Base-by-base conservation (phyloP, 208 protist species). In the Trypanosoma melophagium region DNA sequence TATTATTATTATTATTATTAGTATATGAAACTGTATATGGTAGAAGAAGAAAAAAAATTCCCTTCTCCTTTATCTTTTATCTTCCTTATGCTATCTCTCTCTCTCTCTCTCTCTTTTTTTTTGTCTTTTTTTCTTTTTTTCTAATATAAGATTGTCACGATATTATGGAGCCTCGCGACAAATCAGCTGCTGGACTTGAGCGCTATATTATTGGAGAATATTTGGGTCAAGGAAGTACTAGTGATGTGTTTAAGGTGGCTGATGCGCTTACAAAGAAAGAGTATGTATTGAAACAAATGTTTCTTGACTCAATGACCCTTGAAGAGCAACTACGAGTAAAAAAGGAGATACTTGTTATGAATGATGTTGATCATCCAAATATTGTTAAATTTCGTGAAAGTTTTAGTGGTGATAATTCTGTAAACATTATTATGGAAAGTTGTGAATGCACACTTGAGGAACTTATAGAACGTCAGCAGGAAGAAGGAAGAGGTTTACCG, bases 371-470 rank as follows among this genome's bases (percentile, higher is more conserved):
- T 71, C 90, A 96, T 66, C 87, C 91, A 0, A 95, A 97, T 68
- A 84, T 97, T 49, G 90, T 97, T 8, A 81, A 92, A 49, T 97
- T 95, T 60, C 76, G 81, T 24, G 92, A 93, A 53, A 91, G 89
- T 66, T 97, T 95, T 74, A 74, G 76, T 24, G 75, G 80, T 47
- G 71, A 61, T 5, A 81, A 68, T 45, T 87, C 86, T 17, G 83
- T 96, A 13, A 85, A 91, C 69, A 97, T 97, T 56, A 69, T 92
- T 22, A 96, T 97, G 89, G 94, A 97, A 76, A 84, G 84, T 74
- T 97, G 94, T 71, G 90, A 88, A 59, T 78, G 76, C 40, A 92
- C 88, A 17, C 69, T 97, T 13, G 89, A 95, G 76, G 70, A 93
- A 25, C 69, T 98, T n/a, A 94, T 95, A 57, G 84, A 95, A 41